Conservation (phyloP, 805 yeast genomes). For the Zygosaccharomyces bisporus region DNA sequence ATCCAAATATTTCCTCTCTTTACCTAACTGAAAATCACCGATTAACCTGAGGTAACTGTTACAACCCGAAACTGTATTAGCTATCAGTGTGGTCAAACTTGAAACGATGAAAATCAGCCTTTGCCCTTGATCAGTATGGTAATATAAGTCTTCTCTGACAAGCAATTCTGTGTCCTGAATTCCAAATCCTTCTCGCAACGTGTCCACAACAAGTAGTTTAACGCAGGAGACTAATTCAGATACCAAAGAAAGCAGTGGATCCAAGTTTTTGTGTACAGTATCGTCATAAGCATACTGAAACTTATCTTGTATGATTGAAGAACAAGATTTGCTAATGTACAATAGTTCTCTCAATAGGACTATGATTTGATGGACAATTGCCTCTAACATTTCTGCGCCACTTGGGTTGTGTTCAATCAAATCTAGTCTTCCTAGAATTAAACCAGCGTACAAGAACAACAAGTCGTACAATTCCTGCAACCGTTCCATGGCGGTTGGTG, state of each 20-base stretch:
- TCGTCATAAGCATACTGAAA: slow-evolving; percentile 30
- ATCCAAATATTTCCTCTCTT: slow-evolving; percentile 63
- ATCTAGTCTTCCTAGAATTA: slow-evolving; percentile 73
- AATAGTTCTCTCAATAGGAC: slow-evolving; percentile 59
- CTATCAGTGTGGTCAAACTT: slow-evolving; percentile 54
- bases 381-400: slow-evolving; percentile 66
- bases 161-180: slow-evolving; percentile 20
- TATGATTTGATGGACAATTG: slow-evolving; percentile 64
- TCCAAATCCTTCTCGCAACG: slow-evolving; percentile 41
- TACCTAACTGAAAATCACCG: slow-evolving; percentile 63
- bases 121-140: slow-evolving; percentile 65
- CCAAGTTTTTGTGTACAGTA: slow-evolving; percentile 44
- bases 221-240: slow-evolving; percentile 64
- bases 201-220: slow-evolving; percentile 55
- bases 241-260: slow-evolving; percentile 54
- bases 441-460: slow-evolving; percentile 56
- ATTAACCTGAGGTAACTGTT: slow-evolving; percentile 49
- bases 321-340: slow-evolving; percentile 52
- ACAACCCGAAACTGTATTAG: slow-evolving; percentile 48
- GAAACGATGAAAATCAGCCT: slow-evolving; percentile 57
- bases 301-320: slow-evolving; percentile 34
- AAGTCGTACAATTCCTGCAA: slow-evolving; percentile 61
- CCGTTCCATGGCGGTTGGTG: slow-evolving; percentile 63
- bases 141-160: slow-evolving; percentile 40
- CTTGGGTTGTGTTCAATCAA: slow-evolving; percentile 67